phyloP scores from a whole-genome alignment of 352 stramenopile species.

The Phytophthora parvispora region DNA sequence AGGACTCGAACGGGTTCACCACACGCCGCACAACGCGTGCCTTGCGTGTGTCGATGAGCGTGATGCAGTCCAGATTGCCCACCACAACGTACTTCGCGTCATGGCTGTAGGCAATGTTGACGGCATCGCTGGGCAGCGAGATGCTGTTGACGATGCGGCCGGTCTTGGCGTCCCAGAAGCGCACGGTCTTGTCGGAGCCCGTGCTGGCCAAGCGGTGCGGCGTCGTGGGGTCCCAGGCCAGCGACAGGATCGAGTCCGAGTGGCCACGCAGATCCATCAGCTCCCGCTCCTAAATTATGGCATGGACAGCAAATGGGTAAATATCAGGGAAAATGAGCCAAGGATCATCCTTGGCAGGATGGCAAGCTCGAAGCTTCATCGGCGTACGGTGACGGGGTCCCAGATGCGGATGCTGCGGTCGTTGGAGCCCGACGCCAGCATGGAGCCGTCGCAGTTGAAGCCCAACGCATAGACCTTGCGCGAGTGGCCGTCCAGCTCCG shows the following conservation, averaged over 20 bases:
- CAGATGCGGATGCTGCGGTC: constrained; percentile 87
- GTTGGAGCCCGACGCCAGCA: constrained; percentile 84
- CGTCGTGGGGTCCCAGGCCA: constrained; percentile 82
- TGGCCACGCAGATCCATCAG: constrained; percentile 75
- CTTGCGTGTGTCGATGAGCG: constrained; percentile 87
- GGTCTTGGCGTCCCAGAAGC: constrained; percentile 87
- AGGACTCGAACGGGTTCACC: constrained; percentile 86
- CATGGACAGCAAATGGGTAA: neutral
- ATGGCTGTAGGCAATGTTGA: constrained; percentile 86
- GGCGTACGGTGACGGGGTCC: constrained; percentile 63
- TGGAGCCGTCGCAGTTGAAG: constrained; percentile 77
- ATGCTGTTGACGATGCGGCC: constrained; percentile 84
- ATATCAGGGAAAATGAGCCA: neutral
- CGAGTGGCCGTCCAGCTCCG: constrained; percentile 85
- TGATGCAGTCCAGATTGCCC: constrained; percentile 80
- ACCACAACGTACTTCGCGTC: constrained; percentile 88
- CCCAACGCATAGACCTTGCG: constrained; percentile 84
- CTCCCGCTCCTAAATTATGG: constrained; percentile 70
- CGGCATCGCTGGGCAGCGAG: constrained; percentile 74
- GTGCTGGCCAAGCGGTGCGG: constrained; percentile 75
- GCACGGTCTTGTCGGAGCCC: constrained; percentile 84
- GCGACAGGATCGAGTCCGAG: constrained; percentile 75
- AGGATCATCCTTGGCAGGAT: too few species aligned
- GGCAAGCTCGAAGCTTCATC: neutral
- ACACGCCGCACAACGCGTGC: constrained; percentile 80